Evolutionary conservation across 2,329 filamentous ascomycete genomes (phyloP).

Genomic region (Ciborinia camelliae): DNA sequence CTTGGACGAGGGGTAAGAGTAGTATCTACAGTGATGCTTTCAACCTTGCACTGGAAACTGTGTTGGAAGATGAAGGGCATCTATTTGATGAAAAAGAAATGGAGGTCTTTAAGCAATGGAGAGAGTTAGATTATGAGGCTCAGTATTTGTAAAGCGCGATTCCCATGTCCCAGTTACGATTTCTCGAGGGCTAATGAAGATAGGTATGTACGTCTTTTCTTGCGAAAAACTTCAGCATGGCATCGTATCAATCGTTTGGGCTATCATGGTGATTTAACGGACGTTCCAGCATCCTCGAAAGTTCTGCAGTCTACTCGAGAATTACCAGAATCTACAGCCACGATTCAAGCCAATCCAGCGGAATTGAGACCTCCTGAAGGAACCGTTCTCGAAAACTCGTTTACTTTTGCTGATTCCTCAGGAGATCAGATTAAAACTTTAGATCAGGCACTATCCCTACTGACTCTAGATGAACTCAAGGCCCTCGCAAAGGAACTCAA

Average conservation of each 20-base stretch:
- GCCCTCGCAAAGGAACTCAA: constrained; percentile 79
- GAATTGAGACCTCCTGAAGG: constrained; percentile 48
- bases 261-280: constrained; percentile 79
- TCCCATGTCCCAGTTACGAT: not conserved
- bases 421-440: constrained; percentile 70
- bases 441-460: constrained; percentile 76
- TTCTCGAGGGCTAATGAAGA: not conserved
- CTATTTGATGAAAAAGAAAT: constrained; percentile 80
- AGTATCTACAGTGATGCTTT: constrained; percentile 98
- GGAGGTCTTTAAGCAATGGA: constrained; percentile 75
- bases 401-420: constrained; percentile 78
- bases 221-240: constrained; percentile 89
- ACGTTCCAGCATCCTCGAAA: constrained; percentile 63
- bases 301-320: constrained; percentile 57
- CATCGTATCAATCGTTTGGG: constrained; percentile 74
- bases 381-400: constrained; percentile 51
- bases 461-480: constrained; percentile 88
- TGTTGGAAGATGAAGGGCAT: constrained; percentile 83
- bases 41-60: constrained; percentile 85
- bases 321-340: constrained; percentile 47
- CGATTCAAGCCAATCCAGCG: constrained; percentile 39
- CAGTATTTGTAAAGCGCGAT: constrained; percentile 72
- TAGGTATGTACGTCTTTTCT: constrained; percentile 87
- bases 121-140: constrained; percentile 69
- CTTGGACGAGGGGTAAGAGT: constrained; percentile 73